Percentiles rank a stretch among this genome's conserved stretches.
Evolutionary conservation across 148 eudicot species (phyloP).

Genomic region (Spergularia bocconei): DNA sequence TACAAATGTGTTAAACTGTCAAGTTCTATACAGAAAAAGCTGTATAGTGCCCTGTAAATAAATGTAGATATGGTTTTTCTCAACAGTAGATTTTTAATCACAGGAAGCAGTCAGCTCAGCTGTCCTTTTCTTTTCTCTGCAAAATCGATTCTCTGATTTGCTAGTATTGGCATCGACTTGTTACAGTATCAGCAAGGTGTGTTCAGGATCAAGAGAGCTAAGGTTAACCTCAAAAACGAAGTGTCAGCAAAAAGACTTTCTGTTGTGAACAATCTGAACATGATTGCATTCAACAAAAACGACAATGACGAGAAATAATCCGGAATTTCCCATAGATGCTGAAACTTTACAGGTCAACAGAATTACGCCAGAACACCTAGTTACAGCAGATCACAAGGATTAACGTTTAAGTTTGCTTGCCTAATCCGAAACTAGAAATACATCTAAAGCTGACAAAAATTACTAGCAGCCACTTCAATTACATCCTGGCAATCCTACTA

Average conservation of each 20-base stretch:
- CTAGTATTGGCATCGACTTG: too few relatives aligned
- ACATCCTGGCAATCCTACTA: not conserved
- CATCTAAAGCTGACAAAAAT: constrained; percentile 13
- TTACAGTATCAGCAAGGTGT: too few relatives aligned
- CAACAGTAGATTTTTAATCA: not conserved
- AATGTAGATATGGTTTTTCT: not conserved
- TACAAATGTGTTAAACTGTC: too few relatives aligned
- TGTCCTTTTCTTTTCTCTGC: too few relatives aligned
- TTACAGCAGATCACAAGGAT: constrained; percentile 15
- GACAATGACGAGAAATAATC: not conserved
- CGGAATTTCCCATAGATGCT: constrained; percentile 14
- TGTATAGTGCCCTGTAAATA: not conserved
- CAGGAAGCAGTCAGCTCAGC: too few relatives aligned
- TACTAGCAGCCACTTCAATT: constrained; percentile 13
- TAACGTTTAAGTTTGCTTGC: constrained; percentile 7
- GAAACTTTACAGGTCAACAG: constrained; percentile 15
- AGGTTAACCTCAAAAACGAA: too few relatives aligned
- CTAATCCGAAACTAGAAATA: not conserved
- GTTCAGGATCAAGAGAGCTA: too few relatives aligned
- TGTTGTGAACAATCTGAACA: too few relatives aligned
- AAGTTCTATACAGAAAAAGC: too few relatives aligned
- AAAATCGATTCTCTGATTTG: too few relatives aligned
- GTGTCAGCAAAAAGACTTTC: too few relatives aligned
- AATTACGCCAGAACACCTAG: not conserved
- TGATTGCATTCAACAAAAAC: too few relatives aligned